phyloP scores from a whole-genome alignment of 2,329 filamentous ascomycete genomes.

The Beauveria australis region DNA sequence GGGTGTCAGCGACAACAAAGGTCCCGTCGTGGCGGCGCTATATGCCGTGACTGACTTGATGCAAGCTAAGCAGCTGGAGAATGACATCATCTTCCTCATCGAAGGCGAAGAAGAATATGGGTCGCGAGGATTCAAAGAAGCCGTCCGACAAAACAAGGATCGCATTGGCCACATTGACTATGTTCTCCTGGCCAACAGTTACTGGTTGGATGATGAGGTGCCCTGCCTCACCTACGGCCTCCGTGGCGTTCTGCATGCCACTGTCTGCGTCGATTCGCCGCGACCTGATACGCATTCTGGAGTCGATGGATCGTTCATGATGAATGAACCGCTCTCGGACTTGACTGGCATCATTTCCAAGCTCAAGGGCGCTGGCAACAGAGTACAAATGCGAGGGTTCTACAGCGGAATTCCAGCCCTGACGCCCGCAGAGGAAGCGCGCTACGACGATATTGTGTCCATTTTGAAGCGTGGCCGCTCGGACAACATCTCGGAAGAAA shows the following conservation, averaged over 20 bases:
- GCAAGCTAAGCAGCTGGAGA: constrained; percentile 72
- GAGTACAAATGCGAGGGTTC: constrained; percentile 78
- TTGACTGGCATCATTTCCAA: constrained; percentile 74
- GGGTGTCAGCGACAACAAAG: constrained; percentile 97
- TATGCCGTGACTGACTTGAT: constrained; percentile 88
- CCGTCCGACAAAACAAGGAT: constrained; percentile 69
- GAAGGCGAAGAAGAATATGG: constrained; percentile 96
- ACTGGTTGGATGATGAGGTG: constrained; percentile 95
- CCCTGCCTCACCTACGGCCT: constrained; percentile 93
- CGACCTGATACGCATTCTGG: constrained; percentile 89
- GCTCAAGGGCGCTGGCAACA: constrained; percentile 72
- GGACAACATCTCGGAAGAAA: constrained; percentile 47
- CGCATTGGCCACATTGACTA: constrained; percentile 88
- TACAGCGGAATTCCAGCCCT: constrained; percentile 76
- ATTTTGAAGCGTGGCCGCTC: constrained; percentile 68
- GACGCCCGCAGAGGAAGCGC: constrained; percentile 64
- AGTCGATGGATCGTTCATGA: constrained; percentile 86
- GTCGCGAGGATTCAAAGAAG: constrained; percentile 80
- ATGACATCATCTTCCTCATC: constrained; percentile 88
- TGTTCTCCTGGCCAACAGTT: constrained; percentile 92
- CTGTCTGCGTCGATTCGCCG: constrained; percentile 75
- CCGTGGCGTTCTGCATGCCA: constrained; percentile 88
- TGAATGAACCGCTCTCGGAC: constrained; percentile 88
- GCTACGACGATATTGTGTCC: constrained; percentile 77
- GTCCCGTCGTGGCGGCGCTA: constrained; percentile 85